Evolutionary conservation across 148 eudicot species (phyloP).

Genomic region (Pouteria glomerata): DNA sequence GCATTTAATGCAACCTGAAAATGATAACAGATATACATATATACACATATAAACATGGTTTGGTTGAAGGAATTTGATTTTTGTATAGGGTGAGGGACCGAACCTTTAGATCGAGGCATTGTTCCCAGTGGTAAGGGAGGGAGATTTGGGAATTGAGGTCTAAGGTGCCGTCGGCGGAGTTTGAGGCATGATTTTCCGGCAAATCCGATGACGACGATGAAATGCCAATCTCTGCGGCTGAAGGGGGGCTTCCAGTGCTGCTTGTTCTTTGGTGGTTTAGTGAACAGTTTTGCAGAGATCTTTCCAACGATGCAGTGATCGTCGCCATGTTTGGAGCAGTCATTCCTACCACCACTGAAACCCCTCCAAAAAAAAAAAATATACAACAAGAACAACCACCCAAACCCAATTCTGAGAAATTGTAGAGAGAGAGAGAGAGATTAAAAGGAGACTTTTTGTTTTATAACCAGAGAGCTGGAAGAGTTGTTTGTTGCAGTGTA

Average conservation of each 20-base stretch:
- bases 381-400: background rate
- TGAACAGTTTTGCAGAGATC: slow-evolving; percentile 69
- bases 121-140: slow-evolving; percentile 89
- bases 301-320: slow-evolving; percentile 67
- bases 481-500: too few relatives aligned
- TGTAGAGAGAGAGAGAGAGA: background rate
- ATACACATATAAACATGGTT: too few relatives aligned
- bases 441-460: background rate
- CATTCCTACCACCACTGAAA: slow-evolving; percentile 9
- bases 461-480: background rate
- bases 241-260: slow-evolving; percentile 7
- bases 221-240: background rate
- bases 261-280: slow-evolving; percentile 42
- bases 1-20: slow-evolving; percentile 10
- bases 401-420: background rate
- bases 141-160: slow-evolving; percentile 76
- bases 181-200: slow-evolving; percentile 19
- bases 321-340: slow-evolving; percentile 45
- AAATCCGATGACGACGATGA: slow-evolving; percentile 24
- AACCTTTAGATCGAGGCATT: slow-evolving; percentile 95
- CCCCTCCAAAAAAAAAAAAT: background rate
- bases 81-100: too few relatives aligned
- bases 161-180: slow-evolving; percentile 30
- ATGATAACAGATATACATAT: too few relatives aligned
- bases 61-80: too few relatives aligned